These are phyloP conservation scores for Metschnikowia sp. DNA, from an alignment of 805 yeast species.

Conservation along the genomic window DNA sequence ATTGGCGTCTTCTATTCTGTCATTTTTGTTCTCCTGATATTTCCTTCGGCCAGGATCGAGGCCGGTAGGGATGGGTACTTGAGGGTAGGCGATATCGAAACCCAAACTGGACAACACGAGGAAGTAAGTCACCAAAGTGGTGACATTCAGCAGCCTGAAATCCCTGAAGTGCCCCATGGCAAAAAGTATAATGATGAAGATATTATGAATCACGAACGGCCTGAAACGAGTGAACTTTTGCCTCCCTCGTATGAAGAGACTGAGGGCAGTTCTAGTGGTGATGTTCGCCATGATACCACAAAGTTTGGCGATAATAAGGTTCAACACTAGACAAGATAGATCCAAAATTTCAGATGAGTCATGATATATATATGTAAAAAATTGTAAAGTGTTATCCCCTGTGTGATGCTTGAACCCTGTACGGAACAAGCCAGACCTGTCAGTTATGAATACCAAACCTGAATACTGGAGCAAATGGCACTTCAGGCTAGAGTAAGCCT, in stretches of 20 bases:
- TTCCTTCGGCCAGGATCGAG: conserved; percentile 13
- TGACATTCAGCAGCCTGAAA: conserved; percentile 3
- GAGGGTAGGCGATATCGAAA: conserved; percentile 21
- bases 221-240: conserved; percentile 4
- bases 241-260: conserved; percentile 29
- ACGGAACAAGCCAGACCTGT: no score
- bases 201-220: no score
- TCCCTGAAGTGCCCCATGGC: background rate
- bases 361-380: no score
- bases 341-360: no score
- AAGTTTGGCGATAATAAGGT: conserved; percentile 32
- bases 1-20: conserved; percentile 30
- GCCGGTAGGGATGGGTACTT: conserved; percentile 19
- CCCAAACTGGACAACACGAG: background rate
- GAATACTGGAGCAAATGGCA: no score
- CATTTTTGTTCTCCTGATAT: conserved; percentile 26
- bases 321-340: conserved; percentile 16
- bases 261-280: conserved; percentile 14
- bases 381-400: no score
- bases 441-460: no score
- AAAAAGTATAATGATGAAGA: no score
- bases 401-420: no score
- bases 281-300: background rate
- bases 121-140: conserved; percentile 9
- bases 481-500: no score